Evolutionary conservation across 306 rosid species (phyloP).

Genomic region (Prunus mume): DNA sequence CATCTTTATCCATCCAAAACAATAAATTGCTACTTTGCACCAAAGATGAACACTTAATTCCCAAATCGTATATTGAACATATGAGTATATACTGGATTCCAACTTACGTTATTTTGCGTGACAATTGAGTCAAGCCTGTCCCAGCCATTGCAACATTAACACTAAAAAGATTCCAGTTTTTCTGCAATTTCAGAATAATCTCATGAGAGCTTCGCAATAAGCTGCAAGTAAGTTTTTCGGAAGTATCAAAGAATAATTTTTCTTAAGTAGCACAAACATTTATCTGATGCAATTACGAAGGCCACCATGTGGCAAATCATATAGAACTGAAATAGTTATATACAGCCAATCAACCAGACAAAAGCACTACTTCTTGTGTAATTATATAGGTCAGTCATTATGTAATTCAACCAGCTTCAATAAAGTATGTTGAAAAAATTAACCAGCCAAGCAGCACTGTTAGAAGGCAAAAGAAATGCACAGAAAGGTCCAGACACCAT

Average conservation of each 20-base stretch:
- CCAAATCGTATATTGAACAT: background rate
- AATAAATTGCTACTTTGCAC: background rate
- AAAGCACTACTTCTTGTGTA: background rate
- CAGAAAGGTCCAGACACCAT: background rate
- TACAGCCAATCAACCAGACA: background rate
- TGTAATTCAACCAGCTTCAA: background rate
- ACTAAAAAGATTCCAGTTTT: constrained; percentile 24
- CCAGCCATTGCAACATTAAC: constrained; percentile 24
- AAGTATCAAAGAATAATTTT: background rate
- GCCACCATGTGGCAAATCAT: background rate
- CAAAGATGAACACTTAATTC: background rate
- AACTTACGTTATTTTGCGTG: constrained; percentile 20
- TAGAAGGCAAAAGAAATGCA: background rate
- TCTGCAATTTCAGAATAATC: constrained; percentile 13
- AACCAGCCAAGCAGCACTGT: background rate
- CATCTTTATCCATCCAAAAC: background rate
- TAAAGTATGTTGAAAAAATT: background rate
- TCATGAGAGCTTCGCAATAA: background rate
- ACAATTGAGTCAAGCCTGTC: constrained; percentile 13
- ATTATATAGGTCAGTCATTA: background rate
- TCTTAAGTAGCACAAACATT: background rate
- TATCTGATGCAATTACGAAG: background rate
- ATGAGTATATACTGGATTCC: background rate
- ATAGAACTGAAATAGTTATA: background rate
- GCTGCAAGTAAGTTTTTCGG: background rate